Base-by-base conservation (phyloP, 192 early-diverging fungal genomes). In the Radiomyces spectabilis region DNA sequence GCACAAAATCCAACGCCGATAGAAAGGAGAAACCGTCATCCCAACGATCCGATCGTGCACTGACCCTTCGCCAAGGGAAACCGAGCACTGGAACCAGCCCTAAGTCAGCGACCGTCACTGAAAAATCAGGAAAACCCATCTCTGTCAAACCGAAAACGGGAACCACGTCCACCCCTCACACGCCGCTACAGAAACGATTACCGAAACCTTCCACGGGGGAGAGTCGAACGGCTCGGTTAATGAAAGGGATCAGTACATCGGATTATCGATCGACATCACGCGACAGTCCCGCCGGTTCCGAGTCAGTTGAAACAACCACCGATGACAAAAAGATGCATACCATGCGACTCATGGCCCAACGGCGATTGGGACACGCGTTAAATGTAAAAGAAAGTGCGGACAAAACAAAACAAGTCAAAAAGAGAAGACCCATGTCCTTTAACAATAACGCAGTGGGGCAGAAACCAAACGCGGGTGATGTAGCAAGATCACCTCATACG, bases 181-280 rank as follows among this genome's bases (percentile, higher is more conserved):
- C 41, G 8, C 43, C 42, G 4, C 42, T 51, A n/a, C 60, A 51
- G 9, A 62, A 62, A 34, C 22, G 45, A 10, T n/a, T 59, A 16
- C 52, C 52, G 2, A 26, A 21, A 24, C 51, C 53, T 15, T n/a
- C n/a, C n/a, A n/a, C n/a, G n/a, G 42, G 34, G 10, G 51, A 62
- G 5, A 55, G 52, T 26, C 51, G 60, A 9, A 62, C 60, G 0
- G 52, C 44, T 12, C 42, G 60, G n/a, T 31, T 62, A 32, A 62
- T 54, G 52, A 42, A 55, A 52, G 60, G 60, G 0, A 43, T 62
- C 2, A 62, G 60, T 22, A 55, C 60, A 12, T 31, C 52, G 8
- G 33, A 25, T 18, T 12, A 37, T 12, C 35, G 43, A 19, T 31
- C 53, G 15, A 31, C 41, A n/a, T n/a, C n/a, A n/a, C n/a, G n/a